Base-by-base conservation (phyloP, 805 yeast genomes). In the Metschnikowia gruessii region DNA sequence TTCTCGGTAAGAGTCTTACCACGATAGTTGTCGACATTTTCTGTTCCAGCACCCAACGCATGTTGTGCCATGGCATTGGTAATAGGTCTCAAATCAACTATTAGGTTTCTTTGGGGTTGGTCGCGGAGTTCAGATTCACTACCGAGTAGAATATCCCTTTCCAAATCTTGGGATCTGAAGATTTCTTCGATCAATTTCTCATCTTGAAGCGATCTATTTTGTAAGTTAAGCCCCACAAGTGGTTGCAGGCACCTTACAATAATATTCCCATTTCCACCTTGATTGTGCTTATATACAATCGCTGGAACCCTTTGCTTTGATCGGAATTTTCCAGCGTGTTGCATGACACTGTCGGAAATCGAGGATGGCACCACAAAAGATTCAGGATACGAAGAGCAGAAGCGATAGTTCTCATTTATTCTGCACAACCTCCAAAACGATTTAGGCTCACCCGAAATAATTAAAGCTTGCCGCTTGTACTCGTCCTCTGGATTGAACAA, bases 41-140 rank as follows among this genome's bases (percentile, higher is more conserved):
- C 99, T 0, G 97, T 85, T 1, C 99, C 99, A n/a, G 97, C 99
- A 11, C 99, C 99, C 13, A 94, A 68, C 0, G 98, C 98, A 38
- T 88, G 87, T 58, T 94, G 98, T 0, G 97, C 98, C 79, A 90
- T 79, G 7, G 98, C 98, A 64, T 94, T 94, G 0, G 97, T 85
- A 21, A 90, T 64, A 0, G 99, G 99, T 46, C 99, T 73, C 18
- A 95, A 86, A 68, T 94, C 99, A 4, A 89, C 92, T 26, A 94
- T 82, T 24, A 94, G 65, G 58, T 91, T 76, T 59, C 55, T 62
- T 65, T 69, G 70, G 6, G 74, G 72, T 50, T 69, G 74, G 16
- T 57, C 58, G 13, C 55, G 57, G 36, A 60, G 56, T 5, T 60
- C 68, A 19, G 55, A 52, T 19, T 58, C 61, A 3, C 54, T 53